Conservation (phyloP, 257 asterid species). For the Solanum arcanum region DNA sequence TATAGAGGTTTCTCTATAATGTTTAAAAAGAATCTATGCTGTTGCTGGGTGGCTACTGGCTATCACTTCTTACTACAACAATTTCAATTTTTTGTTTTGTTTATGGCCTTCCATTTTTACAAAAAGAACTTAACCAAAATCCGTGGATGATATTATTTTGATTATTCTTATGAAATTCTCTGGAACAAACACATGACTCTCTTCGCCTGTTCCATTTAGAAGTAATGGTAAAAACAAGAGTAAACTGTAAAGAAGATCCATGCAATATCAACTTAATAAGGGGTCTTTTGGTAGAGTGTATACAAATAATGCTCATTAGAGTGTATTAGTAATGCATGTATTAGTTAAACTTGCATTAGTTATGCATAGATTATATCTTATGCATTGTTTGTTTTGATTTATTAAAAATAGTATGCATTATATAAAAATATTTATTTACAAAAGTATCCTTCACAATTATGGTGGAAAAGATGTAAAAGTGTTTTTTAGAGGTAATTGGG, state of each 20-base stretch:
- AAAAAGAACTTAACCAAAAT: background rate
- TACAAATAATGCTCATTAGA: no score
- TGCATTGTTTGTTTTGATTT: no score
- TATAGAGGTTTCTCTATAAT: background rate
- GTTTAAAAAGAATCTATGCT: background rate
- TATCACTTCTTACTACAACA: background rate
- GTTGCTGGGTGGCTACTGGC: background rate
- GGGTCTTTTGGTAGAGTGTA: no score
- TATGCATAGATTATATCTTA: no score
- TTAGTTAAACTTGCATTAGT: no score
- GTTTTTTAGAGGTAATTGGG: no score
- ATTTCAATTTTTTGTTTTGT: background rate
- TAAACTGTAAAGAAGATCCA: background rate
- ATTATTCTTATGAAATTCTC: background rate
- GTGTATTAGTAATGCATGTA: no score
- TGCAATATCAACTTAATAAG: background rate
- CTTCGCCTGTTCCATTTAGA: background rate
- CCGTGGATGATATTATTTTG: background rate
- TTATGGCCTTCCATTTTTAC: background rate
- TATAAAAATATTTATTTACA: no score
- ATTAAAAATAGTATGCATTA: no score
- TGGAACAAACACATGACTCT: background rate
- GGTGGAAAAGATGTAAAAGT: no score
- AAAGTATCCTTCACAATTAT: no score
- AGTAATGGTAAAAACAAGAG: background rate